These are phyloP conservation scores for Russula abietina DNA, from an alignment of 768 basidiomycete genomes.

Conservation along the genomic window DNA sequence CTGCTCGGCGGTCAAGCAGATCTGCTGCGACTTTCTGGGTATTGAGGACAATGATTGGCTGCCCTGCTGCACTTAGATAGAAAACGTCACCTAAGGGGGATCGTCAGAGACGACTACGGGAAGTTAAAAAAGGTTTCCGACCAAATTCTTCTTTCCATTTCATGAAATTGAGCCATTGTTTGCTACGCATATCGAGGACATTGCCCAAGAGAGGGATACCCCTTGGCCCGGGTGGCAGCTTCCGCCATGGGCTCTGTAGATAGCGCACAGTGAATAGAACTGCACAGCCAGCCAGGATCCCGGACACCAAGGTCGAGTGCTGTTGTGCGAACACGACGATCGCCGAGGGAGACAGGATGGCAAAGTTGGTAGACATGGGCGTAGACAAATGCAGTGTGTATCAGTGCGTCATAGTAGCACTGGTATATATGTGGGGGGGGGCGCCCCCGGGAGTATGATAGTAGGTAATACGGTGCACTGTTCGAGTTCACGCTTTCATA, in stretches of 20 bases:
- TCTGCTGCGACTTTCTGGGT: conserved; percentile 26
- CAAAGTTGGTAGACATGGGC: not conserved
- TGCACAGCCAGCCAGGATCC: not conserved
- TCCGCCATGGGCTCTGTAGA: conserved; percentile 22
- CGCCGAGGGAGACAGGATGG: not conserved
- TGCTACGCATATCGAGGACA: conserved; percentile 13
- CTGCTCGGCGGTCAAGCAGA: conserved; percentile 25
- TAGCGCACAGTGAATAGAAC: conserved; percentile 11
- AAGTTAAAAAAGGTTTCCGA: not conserved
- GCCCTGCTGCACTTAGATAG: conserved; percentile 22
- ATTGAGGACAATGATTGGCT: conserved; percentile 28
- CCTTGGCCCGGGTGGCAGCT: conserved; percentile 19
- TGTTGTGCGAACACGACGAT: not conserved
- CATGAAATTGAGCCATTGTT: conserved; percentile 22
- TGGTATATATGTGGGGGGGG: too few relatives aligned
- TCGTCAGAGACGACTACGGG: not conserved
- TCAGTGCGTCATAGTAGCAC: not conserved
- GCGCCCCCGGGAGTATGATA: too few relatives aligned
- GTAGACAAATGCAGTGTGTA: not conserved
- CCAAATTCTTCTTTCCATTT: conserved; percentile 20
- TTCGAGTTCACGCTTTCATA: not conserved
- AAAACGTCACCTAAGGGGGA: conserved; percentile 19
- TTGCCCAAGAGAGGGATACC: conserved; percentile 22
- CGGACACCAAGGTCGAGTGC: not conserved
- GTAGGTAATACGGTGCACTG: too few relatives aligned